phyloP scores from a whole-genome alignment of 768 basidiomycete species.

The Leccinum disarticulatum region DNA sequence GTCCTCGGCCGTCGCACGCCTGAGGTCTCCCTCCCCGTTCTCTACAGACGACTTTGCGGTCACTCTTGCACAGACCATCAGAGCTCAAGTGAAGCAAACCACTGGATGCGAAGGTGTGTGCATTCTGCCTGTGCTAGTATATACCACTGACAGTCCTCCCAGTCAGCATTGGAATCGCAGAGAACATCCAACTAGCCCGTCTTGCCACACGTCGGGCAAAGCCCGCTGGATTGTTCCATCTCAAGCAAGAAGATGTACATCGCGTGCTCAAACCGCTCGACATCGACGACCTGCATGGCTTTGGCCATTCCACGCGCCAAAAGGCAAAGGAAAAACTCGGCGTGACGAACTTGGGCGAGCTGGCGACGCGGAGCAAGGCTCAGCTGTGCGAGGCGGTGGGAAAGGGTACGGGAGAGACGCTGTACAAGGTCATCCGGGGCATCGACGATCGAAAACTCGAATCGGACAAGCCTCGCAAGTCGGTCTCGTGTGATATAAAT shows the following conservation, averaged over 20 bases:
- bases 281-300: slow-evolving; percentile 83
- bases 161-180: slow-evolving; percentile 92
- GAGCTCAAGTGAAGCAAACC: slow-evolving; percentile 69
- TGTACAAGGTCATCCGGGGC: slow-evolving; percentile 83
- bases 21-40: slow-evolving; percentile 22
- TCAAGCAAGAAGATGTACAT: slow-evolving; percentile 52
- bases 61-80: slow-evolving; percentile 78
- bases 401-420: slow-evolving; percentile 75
- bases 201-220: slow-evolving; percentile 91
- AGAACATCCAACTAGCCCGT: slow-evolving; percentile 91
- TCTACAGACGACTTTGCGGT: slow-evolving; percentile 58
- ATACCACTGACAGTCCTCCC: background rate
- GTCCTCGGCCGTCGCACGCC: slow-evolving; percentile 53
- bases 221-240: slow-evolving; percentile 83
- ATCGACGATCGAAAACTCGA: slow-evolving; percentile 80
- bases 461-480: slow-evolving; percentile 83
- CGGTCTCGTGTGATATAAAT: slow-evolving; percentile 93
- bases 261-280: slow-evolving; percentile 64
- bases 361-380: slow-evolving; percentile 61
- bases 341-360: slow-evolving; percentile 64
- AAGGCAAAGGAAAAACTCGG: slow-evolving; percentile 84
- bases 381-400: slow-evolving; percentile 74
- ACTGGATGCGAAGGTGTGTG: slow-evolving; percentile 81
- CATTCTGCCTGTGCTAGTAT: background rate
- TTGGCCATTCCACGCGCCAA: slow-evolving; percentile 71